These are phyloP conservation scores for Lachancea lanzarotensis DNA, from an alignment of 805 yeast genomes.

Conservation along the genomic window DNA sequence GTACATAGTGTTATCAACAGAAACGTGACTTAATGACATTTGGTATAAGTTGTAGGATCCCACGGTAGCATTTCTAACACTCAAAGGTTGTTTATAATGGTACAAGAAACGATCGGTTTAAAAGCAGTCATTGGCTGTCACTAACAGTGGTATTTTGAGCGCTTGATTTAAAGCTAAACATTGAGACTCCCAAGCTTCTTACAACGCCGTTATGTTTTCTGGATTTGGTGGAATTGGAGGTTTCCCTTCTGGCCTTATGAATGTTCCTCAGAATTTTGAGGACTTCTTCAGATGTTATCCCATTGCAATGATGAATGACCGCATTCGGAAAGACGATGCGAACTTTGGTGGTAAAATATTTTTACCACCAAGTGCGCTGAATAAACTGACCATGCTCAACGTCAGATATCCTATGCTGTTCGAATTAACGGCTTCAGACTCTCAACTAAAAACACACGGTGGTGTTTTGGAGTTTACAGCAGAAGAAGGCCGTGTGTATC, in stretches of 20 bases:
- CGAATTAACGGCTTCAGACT: conserved; percentile 63
- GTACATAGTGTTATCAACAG: conserved; percentile 2
- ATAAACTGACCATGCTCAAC: conserved; percentile 81
- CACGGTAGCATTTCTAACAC: too few relatives aligned
- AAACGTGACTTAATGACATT: background rate
- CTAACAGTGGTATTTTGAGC: too few relatives aligned
- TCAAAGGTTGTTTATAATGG: too few relatives aligned
- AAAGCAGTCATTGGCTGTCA: too few relatives aligned
- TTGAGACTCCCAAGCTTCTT: background rate
- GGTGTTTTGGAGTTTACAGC: conserved; percentile 97
- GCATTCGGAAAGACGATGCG: conserved; percentile 62
- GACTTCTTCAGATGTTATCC: conserved; percentile 93
- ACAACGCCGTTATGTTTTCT: conserved; percentile 30
- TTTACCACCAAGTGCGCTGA: conserved; percentile 87
- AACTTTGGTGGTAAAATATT: conserved; percentile 95
- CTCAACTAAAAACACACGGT: conserved; percentile 61
- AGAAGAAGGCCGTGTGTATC: conserved; percentile 90
- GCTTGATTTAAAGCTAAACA: too few relatives aligned
- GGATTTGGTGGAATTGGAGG: conserved; percentile 28
- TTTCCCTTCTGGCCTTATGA: conserved; percentile 22
- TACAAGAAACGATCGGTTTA: too few relatives aligned
- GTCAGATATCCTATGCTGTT: conserved; percentile 96
- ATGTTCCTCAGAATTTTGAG: conserved; percentile 50
- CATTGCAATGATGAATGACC: conserved; percentile 79
- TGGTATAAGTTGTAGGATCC: background rate